Base-by-base conservation (phyloP, 768 basidiomycete species). In the Pisolithus tinctorius region DNA sequence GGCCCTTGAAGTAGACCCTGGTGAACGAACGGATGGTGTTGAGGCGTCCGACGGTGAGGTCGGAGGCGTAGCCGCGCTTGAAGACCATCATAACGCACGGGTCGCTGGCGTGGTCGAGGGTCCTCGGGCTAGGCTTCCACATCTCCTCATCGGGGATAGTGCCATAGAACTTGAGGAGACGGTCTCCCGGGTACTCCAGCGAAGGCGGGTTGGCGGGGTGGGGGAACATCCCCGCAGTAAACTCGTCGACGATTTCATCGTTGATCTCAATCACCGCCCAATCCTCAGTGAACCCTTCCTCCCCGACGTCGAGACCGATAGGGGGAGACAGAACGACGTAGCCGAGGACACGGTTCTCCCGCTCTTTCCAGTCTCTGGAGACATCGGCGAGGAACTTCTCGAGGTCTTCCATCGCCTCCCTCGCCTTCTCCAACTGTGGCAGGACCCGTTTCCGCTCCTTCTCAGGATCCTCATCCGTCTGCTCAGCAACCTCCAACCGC, bases 301-400 rank as follows among this genome's bases (percentile, higher is more conserved):
- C 29, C 29, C 29, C 29, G 8, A 29, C 29, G 8, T 29, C 29
- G 3, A 29, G 29, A 29, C 29, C 8, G 29, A 60, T 52, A 36
- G 54, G 52, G 17, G 65, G 65, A 36, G 65, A 62, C 11, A 54
- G 36, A 53, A 54, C 31, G 49, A 67, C 57, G 49, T 60, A 58
- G 48, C 65, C 65, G 23, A 67, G 30, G 46, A 60, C 34, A 34
- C 65, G 61, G 20, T 60, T 52, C 48, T 39, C 44, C 23, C 30
- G 49, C 5, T 42, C 29, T 11, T 27, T 30, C 58, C 59, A 63
- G 39, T 64, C 50, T 47, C 51, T 56, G 2, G 29, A 45, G 48
- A 65, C 44, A 9, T 55, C 37, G 5, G 11, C 41, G 54, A 49
- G 51, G 34, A 63, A 56, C 40, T 52, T 52, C 25, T 56, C 36